Conservation (phyloP, 2,329 filamentous ascomycete genomes). For the Aureobasidium sp. region DNA sequence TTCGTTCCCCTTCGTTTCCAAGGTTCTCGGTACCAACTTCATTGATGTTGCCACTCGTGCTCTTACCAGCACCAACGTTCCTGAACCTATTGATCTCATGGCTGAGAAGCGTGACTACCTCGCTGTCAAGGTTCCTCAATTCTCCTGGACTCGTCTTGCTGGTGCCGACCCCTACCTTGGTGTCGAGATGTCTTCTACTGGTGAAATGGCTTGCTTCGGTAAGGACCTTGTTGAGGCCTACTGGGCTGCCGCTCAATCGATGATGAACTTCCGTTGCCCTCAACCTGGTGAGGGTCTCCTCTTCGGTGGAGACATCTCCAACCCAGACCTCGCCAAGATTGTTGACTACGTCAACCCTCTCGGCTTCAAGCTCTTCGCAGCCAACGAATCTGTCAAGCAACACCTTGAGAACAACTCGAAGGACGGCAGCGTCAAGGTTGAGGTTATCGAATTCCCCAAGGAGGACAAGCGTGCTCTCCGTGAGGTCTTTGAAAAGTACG, state of each 20-base stretch:
- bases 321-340: slow-evolving; percentile 65
- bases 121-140: slow-evolving; percentile 96
- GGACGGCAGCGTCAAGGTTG: slow-evolving; percentile 58
- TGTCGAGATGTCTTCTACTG: slow-evolving; percentile 94
- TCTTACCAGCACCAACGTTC: slow-evolving; percentile 76
- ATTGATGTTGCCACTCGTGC: slow-evolving; percentile 93
- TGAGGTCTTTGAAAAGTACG: slow-evolving; percentile 93
- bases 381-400: slow-evolving; percentile 70
- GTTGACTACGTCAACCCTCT: slow-evolving; percentile 83
- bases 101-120: slow-evolving; percentile 80
- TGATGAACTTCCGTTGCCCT: slow-evolving; percentile 98
- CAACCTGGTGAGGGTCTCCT: slow-evolving; percentile 92
- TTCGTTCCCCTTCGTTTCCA: slow-evolving; percentile 97
- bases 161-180: slow-evolving; percentile 96
- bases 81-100: slow-evolving; percentile 84
- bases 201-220: slow-evolving; percentile 98
- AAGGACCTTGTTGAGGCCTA: slow-evolving; percentile 94
- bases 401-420: slow-evolving; percentile 69
- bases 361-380: slow-evolving; percentile 90
- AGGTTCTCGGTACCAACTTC: slow-evolving; percentile 94
- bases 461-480: slow-evolving; percentile 91
- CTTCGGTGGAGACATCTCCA: slow-evolving; percentile 75
- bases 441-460: slow-evolving; percentile 95
- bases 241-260: slow-evolving; percentile 92
- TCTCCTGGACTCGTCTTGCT: slow-evolving; percentile 96